These are phyloP conservation scores for Singerocomus inundabilis DNA, from an alignment of 1,284 basidiomycete species.

Conservation along the genomic window DNA sequence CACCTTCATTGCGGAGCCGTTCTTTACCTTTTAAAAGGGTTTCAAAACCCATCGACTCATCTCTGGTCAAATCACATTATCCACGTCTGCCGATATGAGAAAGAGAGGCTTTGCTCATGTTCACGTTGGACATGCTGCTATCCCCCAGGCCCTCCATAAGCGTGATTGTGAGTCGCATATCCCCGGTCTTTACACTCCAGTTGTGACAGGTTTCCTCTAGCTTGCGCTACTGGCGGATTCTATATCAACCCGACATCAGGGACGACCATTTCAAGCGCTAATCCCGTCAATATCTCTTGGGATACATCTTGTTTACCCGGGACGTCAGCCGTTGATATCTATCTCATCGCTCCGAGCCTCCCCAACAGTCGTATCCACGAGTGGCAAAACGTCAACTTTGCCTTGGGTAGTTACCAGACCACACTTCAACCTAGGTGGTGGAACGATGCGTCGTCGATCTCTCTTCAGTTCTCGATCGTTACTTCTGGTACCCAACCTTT, in stretches of 20 bases:
- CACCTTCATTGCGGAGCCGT: slow-evolving; percentile 26
- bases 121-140: slow-evolving; percentile 30
- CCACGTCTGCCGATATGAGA: slow-evolving; percentile 20
- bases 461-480: slow-evolving; percentile 70
- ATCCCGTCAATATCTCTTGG: slow-evolving; percentile 70
- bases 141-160: slow-evolving; percentile 20
- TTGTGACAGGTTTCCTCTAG: slow-evolving; percentile 28
- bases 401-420: slow-evolving; percentile 53
- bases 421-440: slow-evolving; percentile 74
- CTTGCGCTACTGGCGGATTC: slow-evolving; percentile 58
- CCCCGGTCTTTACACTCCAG: background rate
- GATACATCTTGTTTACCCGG: slow-evolving; percentile 56
- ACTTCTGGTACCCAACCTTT: slow-evolving; percentile 53
- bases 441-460: slow-evolving; percentile 57
- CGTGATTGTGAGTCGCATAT: slow-evolving; percentile 16
- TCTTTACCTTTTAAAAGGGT: slow-evolving; percentile 24
- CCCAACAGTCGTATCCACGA: slow-evolving; percentile 53
- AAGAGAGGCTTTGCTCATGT: slow-evolving; percentile 33
- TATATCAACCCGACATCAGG: slow-evolving; percentile 63
- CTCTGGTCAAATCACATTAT: slow-evolving; percentile 2
- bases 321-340: slow-evolving; percentile 61
- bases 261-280: slow-evolving; percentile 50
- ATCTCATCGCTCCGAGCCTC: slow-evolving; percentile 61
- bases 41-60: slow-evolving; percentile 2
- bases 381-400: slow-evolving; percentile 60